Conservation (phyloP, 768 basidiomycete species). For the Scleroderma bovista region DNA sequence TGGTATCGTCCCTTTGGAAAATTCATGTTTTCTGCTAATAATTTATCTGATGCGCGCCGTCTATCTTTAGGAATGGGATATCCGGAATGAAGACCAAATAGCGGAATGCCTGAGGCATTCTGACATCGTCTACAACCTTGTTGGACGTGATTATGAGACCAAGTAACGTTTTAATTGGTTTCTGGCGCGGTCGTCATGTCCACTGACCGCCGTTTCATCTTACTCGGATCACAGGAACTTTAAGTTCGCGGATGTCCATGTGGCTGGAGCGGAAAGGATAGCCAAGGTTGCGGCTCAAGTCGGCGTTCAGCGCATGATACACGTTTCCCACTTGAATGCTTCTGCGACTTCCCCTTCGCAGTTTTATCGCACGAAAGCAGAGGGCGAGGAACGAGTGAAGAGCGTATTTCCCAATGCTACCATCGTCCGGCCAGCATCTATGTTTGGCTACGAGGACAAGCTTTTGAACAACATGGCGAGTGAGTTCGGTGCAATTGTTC, state of each 20-base stretch:
- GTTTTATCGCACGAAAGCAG: constrained; percentile 86
- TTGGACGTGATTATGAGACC: constrained; percentile 91
- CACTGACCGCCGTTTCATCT: constrained; percentile 9
- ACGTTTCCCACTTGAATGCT: constrained; percentile 95
- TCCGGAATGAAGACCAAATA: constrained; percentile 85
- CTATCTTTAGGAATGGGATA: constrained; percentile 82
- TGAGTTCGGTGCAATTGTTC: constrained; percentile 36
- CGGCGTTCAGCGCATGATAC: constrained; percentile 83
- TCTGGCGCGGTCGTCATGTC: constrained; percentile 10
- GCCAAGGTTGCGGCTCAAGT: constrained; percentile 72
- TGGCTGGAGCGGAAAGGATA: constrained; percentile 77
- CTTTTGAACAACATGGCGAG: constrained; percentile 88
- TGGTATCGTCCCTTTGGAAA: constrained; percentile 49
- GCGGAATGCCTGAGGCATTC: constrained; percentile 92
- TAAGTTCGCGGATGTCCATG: constrained; percentile 74
- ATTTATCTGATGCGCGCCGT: constrained; percentile 17
- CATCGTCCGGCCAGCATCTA: constrained; percentile 75
- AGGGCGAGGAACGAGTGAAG: constrained; percentile 84
- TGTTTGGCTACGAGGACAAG: constrained; percentile 97
- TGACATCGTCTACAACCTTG: constrained; percentile 94
- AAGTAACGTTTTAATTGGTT: constrained; percentile 51
- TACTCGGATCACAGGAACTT: constrained; percentile 64
- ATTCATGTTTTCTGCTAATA: not conserved
- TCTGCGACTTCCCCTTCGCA: constrained; percentile 67
- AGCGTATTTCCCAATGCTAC: constrained; percentile 81